Base-by-base conservation (phyloP, 768 basidiomycete species). In the Panellus pusillus region DNA sequence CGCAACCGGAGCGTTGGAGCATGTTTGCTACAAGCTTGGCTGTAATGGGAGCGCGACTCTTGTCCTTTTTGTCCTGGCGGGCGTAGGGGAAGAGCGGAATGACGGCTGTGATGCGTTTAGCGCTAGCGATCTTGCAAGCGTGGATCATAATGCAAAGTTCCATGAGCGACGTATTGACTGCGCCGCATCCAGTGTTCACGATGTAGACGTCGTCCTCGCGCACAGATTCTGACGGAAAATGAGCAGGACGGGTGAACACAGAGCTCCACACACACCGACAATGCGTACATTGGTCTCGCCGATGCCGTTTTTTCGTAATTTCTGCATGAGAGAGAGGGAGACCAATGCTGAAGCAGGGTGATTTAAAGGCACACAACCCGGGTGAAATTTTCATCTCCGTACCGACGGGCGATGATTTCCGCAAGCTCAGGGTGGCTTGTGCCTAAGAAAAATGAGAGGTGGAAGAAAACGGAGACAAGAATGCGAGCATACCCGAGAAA, bases 121-220 rank as follows among this genome's bases (percentile, higher is more conserved):
- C 95, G 61, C 93, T 96, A n/a, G 97, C 96, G 65, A 98, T 98
- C 75, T 95, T 96, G 84, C 96, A 97, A 9, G 97, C 95, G 68
- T 98, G 95, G 65, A 98, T 93, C 93, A 99, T 96, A 66, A 98
- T 98, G 69, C 95, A 93, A 42, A 94, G 82, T 70, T 98, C 97
- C 93, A 99, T 98, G 59, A 99, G 83, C 37, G 95, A 80, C 24
- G 92, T 94, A 67, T 98, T 98, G 63, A 98, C 83, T 51, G 85
- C 76, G 19, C 88, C 85, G 63, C 87, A 87, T 13, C 92, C 89
- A 36, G 93, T 92, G 73, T 94, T 97, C 76, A 99, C 87, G 70
- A 99, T 98, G 74, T 98, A 99, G 45, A 98, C 96, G 69, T 98
- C 97, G 70, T 93, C 91, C 73, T 98, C 95, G 57, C 97, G 91